Base-by-base conservation (phyloP, 129 eudicot species). In the Flaveria linearis region DNA sequence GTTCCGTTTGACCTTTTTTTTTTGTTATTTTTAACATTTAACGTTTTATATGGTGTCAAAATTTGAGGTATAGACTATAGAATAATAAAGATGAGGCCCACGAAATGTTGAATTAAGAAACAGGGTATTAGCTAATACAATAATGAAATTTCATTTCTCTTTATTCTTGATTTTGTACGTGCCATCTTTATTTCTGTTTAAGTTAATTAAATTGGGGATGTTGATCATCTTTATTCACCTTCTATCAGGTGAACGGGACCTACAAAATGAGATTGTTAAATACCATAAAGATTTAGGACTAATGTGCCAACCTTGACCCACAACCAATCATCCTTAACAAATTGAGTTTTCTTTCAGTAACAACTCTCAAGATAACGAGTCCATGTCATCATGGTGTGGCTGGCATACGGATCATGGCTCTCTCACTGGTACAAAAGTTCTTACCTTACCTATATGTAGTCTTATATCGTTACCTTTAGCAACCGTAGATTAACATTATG, bases 381-480 rank as follows among this genome's bases (percentile, higher is more conserved):
- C 87, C 76, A 83, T 94, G 89, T 89, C 97, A 68, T 94, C 98
- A 55, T 94, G 98, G 98, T 94, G 98, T 42, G 98, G 98, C 23
- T 94, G 98, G 98, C 98, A 94, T 83, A 94, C 97, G 17, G 98
- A 94, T 85, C 98, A 91, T 80, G 98, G 98, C 78, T 94, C 97
- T 71, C 90, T 94, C 25, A 94, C 98, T 3, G 98, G 98, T 93
- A 76, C 74, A 82, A 56, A 55, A 43, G 14, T 74, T 84, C 41
- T 46, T 26, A 6, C 17, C 36, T 28, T 22, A 9, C 66, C n/a
- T 17, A 4, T 43, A 45, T 76, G 14, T 13, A 76, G 13, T 41
- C 20, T 6, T 15, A 15, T n/a, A 22, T 49, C 4, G 33, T n/a
- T 69, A 62, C 79, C 49, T 73, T 53, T 39, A 25, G 5, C 57